These are phyloP conservation scores for Trametes maxima DNA, from an alignment of 768 basidiomycete species.

Conservation along the genomic window DNA sequence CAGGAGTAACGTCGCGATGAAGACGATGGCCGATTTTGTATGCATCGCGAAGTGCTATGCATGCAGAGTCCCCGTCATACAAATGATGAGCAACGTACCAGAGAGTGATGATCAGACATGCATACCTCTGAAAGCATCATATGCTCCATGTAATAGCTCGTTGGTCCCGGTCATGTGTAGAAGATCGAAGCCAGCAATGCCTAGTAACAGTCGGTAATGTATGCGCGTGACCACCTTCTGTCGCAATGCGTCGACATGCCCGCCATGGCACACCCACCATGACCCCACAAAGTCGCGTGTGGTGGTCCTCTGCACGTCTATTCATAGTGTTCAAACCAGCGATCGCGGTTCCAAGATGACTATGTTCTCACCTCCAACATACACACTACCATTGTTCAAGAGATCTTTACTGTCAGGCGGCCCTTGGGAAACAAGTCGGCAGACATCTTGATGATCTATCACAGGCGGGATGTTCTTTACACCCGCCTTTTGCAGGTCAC, in stretches of 20 bases:
- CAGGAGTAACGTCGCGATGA: constrained; percentile 1
- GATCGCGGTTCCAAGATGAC: no score
- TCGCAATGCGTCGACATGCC: background rate
- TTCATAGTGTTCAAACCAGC: background rate
- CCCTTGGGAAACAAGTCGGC: no score
- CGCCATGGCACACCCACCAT: background rate
- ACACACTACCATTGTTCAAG: no score
- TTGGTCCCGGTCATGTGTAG: constrained; percentile 1
- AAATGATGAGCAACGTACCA: background rate
- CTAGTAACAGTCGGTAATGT: constrained; percentile 7
- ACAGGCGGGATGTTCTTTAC: constrained; percentile 5
- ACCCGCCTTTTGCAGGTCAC: background rate
- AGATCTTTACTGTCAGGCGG: no score
- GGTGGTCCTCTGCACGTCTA: background rate
- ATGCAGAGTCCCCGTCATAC: background rate
- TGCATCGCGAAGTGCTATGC: background rate
- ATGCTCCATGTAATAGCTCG: background rate
- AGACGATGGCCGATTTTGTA: background rate
- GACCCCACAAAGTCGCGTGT: background rate
- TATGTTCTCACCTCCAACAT: no score
- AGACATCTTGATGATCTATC: constrained; percentile 1
- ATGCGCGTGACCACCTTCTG: background rate
- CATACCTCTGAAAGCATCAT: background rate
- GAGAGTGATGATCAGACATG: background rate
- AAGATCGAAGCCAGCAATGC: constrained; percentile 4